phyloP scores from a whole-genome alignment of 202 grass and related monocot genomes.

The Zizania palustris region DNA sequence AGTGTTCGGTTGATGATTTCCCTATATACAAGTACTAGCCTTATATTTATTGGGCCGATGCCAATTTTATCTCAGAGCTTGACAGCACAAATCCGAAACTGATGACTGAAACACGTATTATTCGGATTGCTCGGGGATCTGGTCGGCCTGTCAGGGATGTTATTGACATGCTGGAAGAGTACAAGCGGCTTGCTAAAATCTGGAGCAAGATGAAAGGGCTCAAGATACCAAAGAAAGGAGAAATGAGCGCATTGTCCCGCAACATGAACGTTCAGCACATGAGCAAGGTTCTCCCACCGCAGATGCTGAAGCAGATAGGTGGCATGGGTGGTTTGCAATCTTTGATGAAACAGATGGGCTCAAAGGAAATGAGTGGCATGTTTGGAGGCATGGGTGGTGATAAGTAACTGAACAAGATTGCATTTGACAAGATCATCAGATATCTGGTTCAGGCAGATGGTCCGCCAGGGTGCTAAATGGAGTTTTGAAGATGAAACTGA shows the following conservation, averaged over 20 bases:
- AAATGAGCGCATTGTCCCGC: conserved; percentile 72
- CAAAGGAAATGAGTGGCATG: conserved; percentile 78
- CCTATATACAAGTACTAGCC: background rate
- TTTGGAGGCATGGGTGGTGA: conserved; percentile 62
- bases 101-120: conserved; percentile 71
- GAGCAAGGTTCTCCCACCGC: conserved; percentile 73
- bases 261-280: conserved; percentile 82
- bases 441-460: conserved; percentile 18
- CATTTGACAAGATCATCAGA: conserved; percentile 1
- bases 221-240: conserved; percentile 89
- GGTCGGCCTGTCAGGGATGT: conserved; percentile 77
- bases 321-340: conserved; percentile 76
- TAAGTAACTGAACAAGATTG: conserved; percentile 28
- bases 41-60: background rate
- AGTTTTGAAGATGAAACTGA: conserved; percentile 26
- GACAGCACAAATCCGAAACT: conserved; percentile 82
- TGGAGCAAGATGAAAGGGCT: conserved; percentile 91
- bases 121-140: conserved; percentile 72
- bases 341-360: conserved; percentile 91
- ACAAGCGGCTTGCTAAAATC: conserved; percentile 89
- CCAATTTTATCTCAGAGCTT: conserved; percentile 64
- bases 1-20: background rate
- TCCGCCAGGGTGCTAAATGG: background rate
- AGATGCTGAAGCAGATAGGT: conserved; percentile 88
- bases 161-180: conserved; percentile 83